These are phyloP conservation scores for Psilocybe tampanensis DNA, from an alignment of 768 basidiomycete genomes.

Conservation along the genomic window DNA sequence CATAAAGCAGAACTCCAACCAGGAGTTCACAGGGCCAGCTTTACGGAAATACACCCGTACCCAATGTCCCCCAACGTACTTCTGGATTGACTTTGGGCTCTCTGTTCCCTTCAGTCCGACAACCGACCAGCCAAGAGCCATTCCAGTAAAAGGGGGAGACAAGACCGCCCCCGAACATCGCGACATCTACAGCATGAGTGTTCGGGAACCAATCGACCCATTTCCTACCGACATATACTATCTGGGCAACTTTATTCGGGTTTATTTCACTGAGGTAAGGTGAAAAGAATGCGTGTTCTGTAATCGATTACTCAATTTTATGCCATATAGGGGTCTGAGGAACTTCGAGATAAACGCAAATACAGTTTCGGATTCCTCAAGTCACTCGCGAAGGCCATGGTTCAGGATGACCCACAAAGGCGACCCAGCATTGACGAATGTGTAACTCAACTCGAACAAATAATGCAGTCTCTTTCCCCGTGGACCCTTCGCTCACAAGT, in stretches of 20 bases:
- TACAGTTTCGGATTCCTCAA: conserved; percentile 36
- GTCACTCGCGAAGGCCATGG: conserved; percentile 37
- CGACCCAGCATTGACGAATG: conserved; percentile 40
- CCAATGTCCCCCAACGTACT: conserved; percentile 32
- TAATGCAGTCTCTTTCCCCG: conserved; percentile 6
- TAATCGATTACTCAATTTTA: background rate
- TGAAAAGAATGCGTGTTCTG: too few species aligned
- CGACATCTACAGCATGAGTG: background rate
- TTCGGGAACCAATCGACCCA: conserved; percentile 29
- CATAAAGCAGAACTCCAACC: conserved; percentile 12
- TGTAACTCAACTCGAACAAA: conserved; percentile 28
- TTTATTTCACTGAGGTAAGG: conserved; percentile 33
- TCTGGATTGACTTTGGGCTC: conserved; percentile 41
- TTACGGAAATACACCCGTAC: conserved; percentile 23
- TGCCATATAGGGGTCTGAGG: too few species aligned
- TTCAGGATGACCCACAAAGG: conserved; percentile 32
- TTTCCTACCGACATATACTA: conserved; percentile 48
- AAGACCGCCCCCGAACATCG: conserved; percentile 37
- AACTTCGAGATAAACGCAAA: too few species aligned
- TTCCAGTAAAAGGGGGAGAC: conserved; percentile 41
- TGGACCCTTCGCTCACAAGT: conserved; percentile 16
- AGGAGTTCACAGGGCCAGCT: conserved; percentile 19
- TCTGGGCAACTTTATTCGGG: conserved; percentile 38
- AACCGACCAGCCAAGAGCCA: conserved; percentile 24
- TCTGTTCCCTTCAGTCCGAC: conserved; percentile 28